Conservation (phyloP, 2,329 filamentous ascomycete genomes). For the Aspergillus thermomutatus region DNA sequence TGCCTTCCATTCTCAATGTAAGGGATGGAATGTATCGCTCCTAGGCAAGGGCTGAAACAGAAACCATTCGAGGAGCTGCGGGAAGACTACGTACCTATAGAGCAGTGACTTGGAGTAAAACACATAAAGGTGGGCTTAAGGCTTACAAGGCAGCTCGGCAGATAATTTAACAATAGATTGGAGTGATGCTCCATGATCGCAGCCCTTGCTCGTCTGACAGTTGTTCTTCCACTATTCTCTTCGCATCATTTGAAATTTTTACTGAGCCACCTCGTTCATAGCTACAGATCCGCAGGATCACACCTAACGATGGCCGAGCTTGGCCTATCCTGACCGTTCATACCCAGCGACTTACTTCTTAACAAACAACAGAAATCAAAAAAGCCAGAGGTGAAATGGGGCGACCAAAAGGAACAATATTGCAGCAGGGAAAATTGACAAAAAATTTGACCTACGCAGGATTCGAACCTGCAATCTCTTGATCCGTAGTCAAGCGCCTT, state of each 20-base stretch:
- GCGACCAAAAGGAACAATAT: background rate
- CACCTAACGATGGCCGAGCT: background rate
- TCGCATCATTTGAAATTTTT: no score
- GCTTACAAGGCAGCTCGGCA: no score
- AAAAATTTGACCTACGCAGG: constrained; percentile 32
- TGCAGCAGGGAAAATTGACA: background rate
- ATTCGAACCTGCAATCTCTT: constrained; percentile 50
- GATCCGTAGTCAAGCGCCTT: constrained; percentile 29
- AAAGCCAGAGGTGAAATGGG: background rate
- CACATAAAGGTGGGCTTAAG: no score
- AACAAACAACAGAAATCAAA: background rate
- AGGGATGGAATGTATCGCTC: background rate
- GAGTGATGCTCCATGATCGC: no score
- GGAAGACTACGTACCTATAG: background rate
- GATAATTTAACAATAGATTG: no score
- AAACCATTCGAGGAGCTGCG: no score
- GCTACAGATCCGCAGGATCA: no score
- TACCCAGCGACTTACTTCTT: background rate
- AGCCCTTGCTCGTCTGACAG: no score
- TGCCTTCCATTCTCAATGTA: background rate
- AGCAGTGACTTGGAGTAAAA: background rate
- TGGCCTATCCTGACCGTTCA: background rate
- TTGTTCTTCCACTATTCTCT: no score
- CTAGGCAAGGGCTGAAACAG: background rate
- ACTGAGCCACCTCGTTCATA: no score